Conservation (phyloP, 2,329 filamentous ascomycete species). For the Colletotrichum plurivorum region DNA sequence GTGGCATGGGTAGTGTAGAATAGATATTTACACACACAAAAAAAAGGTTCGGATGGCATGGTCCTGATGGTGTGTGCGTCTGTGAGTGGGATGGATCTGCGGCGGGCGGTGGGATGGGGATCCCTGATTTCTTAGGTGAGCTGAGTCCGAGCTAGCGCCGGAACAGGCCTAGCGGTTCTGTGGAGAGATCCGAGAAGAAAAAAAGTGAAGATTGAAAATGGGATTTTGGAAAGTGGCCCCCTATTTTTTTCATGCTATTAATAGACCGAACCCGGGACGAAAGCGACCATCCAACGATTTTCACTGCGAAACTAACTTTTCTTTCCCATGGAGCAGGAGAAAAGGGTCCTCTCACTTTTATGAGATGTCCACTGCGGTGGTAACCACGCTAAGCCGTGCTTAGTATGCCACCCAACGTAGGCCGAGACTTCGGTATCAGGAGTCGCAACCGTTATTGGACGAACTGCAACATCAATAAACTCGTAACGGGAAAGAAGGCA, state of each 20-base stretch:
- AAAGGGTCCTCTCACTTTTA: conserved; percentile 12
- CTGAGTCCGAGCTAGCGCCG: conserved; percentile 11
- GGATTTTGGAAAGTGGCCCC: conserved; percentile 14
- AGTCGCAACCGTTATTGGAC: not conserved
- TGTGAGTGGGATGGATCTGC: conserved; percentile 13
- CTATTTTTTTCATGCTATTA: conserved; percentile 20
- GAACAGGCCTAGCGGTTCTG: conserved; percentile 13
- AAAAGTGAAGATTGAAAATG: conserved; percentile 6
- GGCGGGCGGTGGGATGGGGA: not conserved
- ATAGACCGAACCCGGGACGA: conserved; percentile 5
- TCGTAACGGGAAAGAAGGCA: not conserved
- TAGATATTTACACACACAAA: too few relatives aligned
- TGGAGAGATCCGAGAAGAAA: conserved; percentile 20
- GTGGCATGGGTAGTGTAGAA: not conserved
- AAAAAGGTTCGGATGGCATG: conserved; percentile 12
- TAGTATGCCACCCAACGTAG: too few relatives aligned
- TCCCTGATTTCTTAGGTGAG: conserved; percentile 32
- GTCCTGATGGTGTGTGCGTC: not conserved
- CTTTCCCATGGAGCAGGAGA: not conserved
- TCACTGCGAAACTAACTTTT: conserved; percentile 21
- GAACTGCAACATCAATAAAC: not conserved
- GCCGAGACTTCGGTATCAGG: not conserved
- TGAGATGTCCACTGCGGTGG: too few relatives aligned
- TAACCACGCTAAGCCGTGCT: too few relatives aligned
- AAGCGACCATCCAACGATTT: not conserved